Evolutionary conservation across 371 early-diverging fungal genomes (phyloP), one percentile per base, ranked within the genome.

Genomic region (Mucor plumbeus): DNA sequence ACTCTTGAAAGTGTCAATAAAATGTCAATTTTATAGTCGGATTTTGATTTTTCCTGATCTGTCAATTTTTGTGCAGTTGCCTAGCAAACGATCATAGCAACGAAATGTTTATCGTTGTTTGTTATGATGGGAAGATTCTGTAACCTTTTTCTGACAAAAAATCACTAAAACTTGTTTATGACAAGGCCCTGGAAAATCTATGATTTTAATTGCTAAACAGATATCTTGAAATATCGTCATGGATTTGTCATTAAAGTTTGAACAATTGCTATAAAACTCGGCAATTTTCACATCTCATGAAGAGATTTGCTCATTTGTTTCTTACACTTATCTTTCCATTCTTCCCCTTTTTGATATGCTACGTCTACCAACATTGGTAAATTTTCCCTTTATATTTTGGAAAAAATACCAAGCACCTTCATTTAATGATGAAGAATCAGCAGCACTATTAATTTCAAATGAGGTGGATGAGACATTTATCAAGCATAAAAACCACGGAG

Each of bases 371-470:
- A 65, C 58, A 0, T 1, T 65, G 1, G 39, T 65, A 4, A 44
- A 58, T 11, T 58, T 65, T 19, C 59, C 65, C 5, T 19, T 44
- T 1, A 34, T 58, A 10, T 35, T 65, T 19, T 65, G 64, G 64
- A 64, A 44, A n/a, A 41, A 26, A 13, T 8, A 44, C 14, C 13
- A 10, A n/a, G 36, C 50, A 35, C n/a, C n/a, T 2, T 34, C 55
- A 38, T 38, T 38, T n/a, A 43, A 34, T 13, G 65, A 65, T 10
- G 58, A 58, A n/a, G 65, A 65, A 17, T 26, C 57, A 10, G 36
- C 39, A 0, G 35, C 50, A 15, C 19, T 58, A 48, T 39, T 65
- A 26, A 11, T 33, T 13, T 14, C 64, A 5, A 53, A 14, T 34
- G n/a, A 35, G 5, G 3, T 33, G 43, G 59, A 65, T 26, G 48